Evolutionary conservation across 306 rosid species (phyloP), one percentile per base, ranked within the genome.

Genomic region (Inga leiocalycina): DNA sequence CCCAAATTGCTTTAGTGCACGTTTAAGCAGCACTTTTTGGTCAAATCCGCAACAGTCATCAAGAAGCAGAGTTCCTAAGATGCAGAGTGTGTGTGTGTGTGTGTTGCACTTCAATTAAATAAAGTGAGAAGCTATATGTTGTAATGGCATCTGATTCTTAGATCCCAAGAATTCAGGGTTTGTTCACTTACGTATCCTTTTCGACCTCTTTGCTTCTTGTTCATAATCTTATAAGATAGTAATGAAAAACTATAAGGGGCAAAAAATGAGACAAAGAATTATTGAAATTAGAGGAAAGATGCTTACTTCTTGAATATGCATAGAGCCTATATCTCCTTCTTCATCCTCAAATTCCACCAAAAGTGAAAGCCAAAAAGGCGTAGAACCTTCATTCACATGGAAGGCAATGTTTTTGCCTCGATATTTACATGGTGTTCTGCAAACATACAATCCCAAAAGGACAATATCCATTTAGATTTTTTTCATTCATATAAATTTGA

Each of bases 351-450:
- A 95, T 71, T 88, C 93, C 4, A 86, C 96, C 44, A 93, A 75
- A 83, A 95, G 91, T n/a, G 99, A 95, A 2, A 95, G 89, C 92
- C 92, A 95, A 75, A 34, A 94, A 5, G 92, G 89, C 15, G 99
- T 91, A 32, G 99, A 95, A 27, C 99, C 99, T 91, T 95, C 99
- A 46, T 93, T 92, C 4, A 95, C 97, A 74, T 81, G 93, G 85
- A 93, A 95, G 56, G 96, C 92, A 78, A 95, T 79, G 48, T 85
- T 87, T 85, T 85, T 91, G 48, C 96, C 97, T 0, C 86, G 91
- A 83, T 95, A 95, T 66, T 81, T 79, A 71, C 99, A 95, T 4
- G 86, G 86, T 49, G 99, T 95, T 76, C 99, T 95, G 86, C 67
- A 22, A 71, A 12, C 52, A 70, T 71, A 39, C 51, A 70, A 41